A percentile compares a stretch with the other conserved stretches of the same genome.
Evolutionary conservation across 371 early-diverging fungal genomes (phyloP).

Genomic region (Mucor indicus): DNA sequence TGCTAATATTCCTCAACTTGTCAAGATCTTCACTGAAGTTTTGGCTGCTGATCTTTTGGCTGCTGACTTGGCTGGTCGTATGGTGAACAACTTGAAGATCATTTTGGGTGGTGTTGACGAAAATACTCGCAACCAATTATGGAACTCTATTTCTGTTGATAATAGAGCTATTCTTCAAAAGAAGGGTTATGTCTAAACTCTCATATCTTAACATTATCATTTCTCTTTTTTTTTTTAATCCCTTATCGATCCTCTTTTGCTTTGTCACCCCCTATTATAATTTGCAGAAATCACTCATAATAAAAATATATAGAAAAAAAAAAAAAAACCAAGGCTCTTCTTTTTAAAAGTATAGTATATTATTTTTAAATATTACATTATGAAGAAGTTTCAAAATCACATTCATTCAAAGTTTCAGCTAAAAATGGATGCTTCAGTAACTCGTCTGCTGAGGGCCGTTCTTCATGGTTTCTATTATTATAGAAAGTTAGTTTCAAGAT

Average conservation of each 20-base stretch:
- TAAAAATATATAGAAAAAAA: no score
- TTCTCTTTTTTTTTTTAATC: no score
- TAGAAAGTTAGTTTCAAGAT: neutral
- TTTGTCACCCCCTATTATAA: no score
- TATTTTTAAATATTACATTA: no score
- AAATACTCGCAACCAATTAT: constrained; percentile 57
- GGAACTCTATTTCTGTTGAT: constrained; percentile 65
- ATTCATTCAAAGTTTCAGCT: neutral
- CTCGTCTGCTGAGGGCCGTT: constrained; percentile 58
- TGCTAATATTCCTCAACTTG: constrained; percentile 61
- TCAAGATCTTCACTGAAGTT: constrained; percentile 65
- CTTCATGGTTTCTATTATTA: constrained; percentile 51
- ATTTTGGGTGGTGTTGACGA: constrained; percentile 59
- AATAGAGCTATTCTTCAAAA: constrained; percentile 67
- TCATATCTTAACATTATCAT: no score
- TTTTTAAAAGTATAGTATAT: no score
- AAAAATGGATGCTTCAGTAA: constrained; percentile 58
- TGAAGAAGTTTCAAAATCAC: no score
- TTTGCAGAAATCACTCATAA: no score
- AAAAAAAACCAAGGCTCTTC: no score
- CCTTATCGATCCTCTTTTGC: no score
- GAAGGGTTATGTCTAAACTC: constrained; percentile 54
- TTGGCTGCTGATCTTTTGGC: constrained; percentile 66
- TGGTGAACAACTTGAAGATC: constrained; percentile 61
- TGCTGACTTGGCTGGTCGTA: constrained; percentile 54